Conservation (phyloP, 331 rosid species). For the Acacia concinna region DNA sequence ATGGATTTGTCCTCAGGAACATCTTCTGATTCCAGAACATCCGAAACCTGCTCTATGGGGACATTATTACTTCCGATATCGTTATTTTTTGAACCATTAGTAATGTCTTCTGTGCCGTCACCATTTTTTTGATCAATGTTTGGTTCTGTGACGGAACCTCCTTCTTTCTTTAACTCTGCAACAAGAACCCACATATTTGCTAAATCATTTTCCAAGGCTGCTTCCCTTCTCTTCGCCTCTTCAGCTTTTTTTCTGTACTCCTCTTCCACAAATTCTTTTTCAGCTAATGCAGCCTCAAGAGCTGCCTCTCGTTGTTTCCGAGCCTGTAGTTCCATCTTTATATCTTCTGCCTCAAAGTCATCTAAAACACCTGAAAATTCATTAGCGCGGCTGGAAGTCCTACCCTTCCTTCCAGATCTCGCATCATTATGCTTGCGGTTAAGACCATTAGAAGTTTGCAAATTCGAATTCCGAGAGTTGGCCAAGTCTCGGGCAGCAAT, state of each 20-base stretch:
- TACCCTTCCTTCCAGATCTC: slow-evolving; percentile 79
- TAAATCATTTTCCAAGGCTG: slow-evolving; percentile 88
- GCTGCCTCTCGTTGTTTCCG: slow-evolving; percentile 89
- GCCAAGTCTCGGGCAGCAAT: slow-evolving; percentile 74
- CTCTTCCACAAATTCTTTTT: slow-evolving; percentile 81
- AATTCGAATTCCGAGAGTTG: slow-evolving; percentile 47
- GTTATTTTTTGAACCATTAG: slow-evolving; percentile 39
- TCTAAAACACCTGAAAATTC: slow-evolving; percentile 52
- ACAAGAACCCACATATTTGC: slow-evolving; percentile 99
- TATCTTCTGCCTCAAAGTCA: slow-evolving; percentile 74
- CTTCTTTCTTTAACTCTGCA: slow-evolving; percentile 92
- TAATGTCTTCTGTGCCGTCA: slow-evolving; percentile 39
- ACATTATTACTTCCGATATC: slow-evolving; percentile 38
- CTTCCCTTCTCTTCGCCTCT: slow-evolving; percentile 85
- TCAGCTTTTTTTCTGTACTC: slow-evolving; percentile 79
- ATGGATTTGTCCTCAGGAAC: slow-evolving; percentile 67
- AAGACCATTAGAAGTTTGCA: slow-evolving; percentile 56
- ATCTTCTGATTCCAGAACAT: slow-evolving; percentile 47
- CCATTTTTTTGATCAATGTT: slow-evolving; percentile 45
- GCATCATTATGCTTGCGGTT: slow-evolving; percentile 71
- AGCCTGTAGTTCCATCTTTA: slow-evolving; percentile 82
- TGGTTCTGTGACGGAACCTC: slow-evolving; percentile 52
- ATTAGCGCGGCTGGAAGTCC: slow-evolving; percentile 60
- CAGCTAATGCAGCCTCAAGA: slow-evolving; percentile 92
- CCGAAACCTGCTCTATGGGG: slow-evolving; percentile 45